Base-by-base conservation (phyloP, 2,329 filamentous ascomycete species). In the Stromatinia cepivora region DNA sequence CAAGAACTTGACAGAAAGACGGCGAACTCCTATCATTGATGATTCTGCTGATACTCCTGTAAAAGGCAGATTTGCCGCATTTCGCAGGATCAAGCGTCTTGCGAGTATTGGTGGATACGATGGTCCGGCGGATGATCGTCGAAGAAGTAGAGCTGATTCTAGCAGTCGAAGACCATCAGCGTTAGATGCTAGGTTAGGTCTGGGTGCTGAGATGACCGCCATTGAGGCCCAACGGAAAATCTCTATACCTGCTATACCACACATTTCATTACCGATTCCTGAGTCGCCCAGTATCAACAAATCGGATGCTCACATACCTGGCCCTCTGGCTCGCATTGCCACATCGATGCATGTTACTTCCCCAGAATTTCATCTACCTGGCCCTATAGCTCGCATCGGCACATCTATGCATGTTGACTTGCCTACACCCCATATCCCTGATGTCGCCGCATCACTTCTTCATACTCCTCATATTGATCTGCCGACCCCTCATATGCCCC, bases 91-190 rank as follows among this genome's bases (percentile, higher is more conserved):
- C 11, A 69, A n/a, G 34, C 28, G 52, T 6, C 61, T 69, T 45
- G 61, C 61, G 28, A 69, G 59, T 58, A 42, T 65, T 17, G 53
- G 67, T 52, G 66, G 66, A 10, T 69, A 64, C 28, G 67, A 69
- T 57, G 67, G 67, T 50, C 28, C 67, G 2, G 20, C 34, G 15
- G 67, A 69, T 66, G 61, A 58, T 34, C 39, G 3, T 36, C 36
- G 42, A 4, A 42, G 7, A 9, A 46, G 22, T 39, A 28, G 28
- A 31, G 15, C 20, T 11, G 39, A 22, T 22, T 66, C 50, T 28
- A 25, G 15, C 25, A 34, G 22, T 31, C 13, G 61, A 42, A 52
- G 22, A 42, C 46, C 53, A 46, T 56, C 63, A 25, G 50, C 50
- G 0, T 66, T 66, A 45, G 63, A 66, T 45, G 7, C 39, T 34